These are phyloP conservation scores for Hyphopichia khmerensis DNA, from an alignment of 1,139 yeast species.

Conservation along the genomic window DNA sequence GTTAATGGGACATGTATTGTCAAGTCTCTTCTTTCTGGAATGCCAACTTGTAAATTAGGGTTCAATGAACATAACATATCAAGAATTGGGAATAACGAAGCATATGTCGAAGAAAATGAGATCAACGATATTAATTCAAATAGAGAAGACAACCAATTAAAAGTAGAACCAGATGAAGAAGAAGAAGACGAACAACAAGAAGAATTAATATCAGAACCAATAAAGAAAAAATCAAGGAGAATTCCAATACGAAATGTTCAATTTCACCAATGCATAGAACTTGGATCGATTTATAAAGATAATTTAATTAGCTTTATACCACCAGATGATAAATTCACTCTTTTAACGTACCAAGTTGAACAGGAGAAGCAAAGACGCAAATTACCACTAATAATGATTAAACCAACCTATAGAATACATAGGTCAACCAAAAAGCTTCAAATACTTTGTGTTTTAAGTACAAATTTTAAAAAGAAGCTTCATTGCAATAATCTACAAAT, in stretches of 20 bases:
- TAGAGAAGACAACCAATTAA: conserved; percentile 17
- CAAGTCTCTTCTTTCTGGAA: conserved; percentile 45
- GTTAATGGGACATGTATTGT: conserved; percentile 38
- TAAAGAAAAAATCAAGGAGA: conserved; percentile 8
- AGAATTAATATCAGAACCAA: background rate
- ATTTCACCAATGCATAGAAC: conserved; percentile 47
- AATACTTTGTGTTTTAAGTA: conserved; percentile 32
- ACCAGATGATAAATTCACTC: conserved; percentile 44
- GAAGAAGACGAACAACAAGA: conserved; percentile 6
- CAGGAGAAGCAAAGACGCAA: conserved; percentile 35
- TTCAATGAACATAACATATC: conserved; percentile 40
- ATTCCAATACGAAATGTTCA: conserved; percentile 44
- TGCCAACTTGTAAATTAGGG: conserved; percentile 46
- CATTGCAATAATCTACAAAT: conserved; percentile 34
- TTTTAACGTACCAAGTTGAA: conserved; percentile 43
- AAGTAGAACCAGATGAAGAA: conserved; percentile 14
- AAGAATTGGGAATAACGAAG: conserved; percentile 22
- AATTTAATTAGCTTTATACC: conserved; percentile 45
- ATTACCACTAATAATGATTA: conserved; percentile 38
- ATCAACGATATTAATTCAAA: background rate
- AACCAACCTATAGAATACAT: conserved; percentile 33
- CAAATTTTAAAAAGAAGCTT: conserved; percentile 35
- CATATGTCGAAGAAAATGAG: conserved; percentile 5
- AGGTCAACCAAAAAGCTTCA: conserved; percentile 26
- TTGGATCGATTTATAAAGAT: conserved; percentile 36